Evolutionary conservation across 2,329 filamentous ascomycete species (phyloP).

Genomic region (Curvularia hawaiiensis): DNA sequence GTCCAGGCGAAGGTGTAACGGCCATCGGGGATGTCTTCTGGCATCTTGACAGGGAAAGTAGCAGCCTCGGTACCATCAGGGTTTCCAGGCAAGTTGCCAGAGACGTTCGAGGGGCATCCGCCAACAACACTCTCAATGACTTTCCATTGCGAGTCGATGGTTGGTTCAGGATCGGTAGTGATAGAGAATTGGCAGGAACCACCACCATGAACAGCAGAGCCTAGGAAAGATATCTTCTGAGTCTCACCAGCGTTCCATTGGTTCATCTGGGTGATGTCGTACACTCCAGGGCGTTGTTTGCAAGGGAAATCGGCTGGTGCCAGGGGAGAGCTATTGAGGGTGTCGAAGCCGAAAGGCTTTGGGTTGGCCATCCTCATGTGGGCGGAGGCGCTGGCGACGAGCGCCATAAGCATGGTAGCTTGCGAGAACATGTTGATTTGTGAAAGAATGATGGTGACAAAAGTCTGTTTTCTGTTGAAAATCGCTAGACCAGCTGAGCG

Average conservation of each 20-base stretch:
- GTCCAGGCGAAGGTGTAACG: constrained; percentile 86
- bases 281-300: constrained; percentile 64
- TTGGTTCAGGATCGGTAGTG: constrained; percentile 76
- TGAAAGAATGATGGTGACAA: constrained; percentile 24
- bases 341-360: constrained; percentile 63
- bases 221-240: constrained; percentile 36
- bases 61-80: constrained; percentile 58
- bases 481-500: constrained; percentile 50
- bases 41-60: constrained; percentile 74
- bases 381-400: constrained; percentile 66
- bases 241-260: constrained; percentile 61
- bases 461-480: constrained; percentile 22
- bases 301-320: constrained; percentile 74
- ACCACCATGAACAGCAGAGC: constrained; percentile 78
- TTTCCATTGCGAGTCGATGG: constrained; percentile 69
- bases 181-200: constrained; percentile 91
- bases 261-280: constrained; percentile 62
- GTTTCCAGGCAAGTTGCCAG: constrained; percentile 48
- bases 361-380: constrained; percentile 80
- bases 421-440: constrained; percentile 56
- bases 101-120: constrained; percentile 72
- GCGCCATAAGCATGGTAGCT: constrained; percentile 56
- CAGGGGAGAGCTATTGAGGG: constrained; percentile 70
- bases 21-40: constrained; percentile 71
- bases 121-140: constrained; percentile 89